Percentiles rank a stretch among this genome's conserved stretches.
Evolutionary conservation across 1,284 basidiomycete genomes (phyloP).

Genomic region (Tilletia walkeri): DNA sequence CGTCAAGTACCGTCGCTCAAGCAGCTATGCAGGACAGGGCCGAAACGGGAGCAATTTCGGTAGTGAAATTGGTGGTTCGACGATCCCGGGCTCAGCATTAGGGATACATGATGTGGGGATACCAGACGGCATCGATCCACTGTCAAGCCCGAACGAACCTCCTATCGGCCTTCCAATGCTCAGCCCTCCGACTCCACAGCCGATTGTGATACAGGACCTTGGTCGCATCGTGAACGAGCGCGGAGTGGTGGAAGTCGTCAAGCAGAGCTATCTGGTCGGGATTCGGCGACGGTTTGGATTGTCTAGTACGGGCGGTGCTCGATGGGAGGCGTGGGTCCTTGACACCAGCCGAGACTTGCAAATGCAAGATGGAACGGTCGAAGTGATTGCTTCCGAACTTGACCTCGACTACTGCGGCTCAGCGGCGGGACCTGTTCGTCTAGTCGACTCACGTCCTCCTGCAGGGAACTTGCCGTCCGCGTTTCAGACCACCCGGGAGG

Average conservation of each 20-base stretch:
- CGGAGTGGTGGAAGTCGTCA: constrained; percentile 8
- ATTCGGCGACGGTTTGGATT: not conserved
- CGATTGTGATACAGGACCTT: constrained; percentile 13
- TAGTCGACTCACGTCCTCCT: not conserved
- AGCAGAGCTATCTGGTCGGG: constrained; percentile 2
- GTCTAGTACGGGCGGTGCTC: not conserved
- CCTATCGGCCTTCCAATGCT: not conserved
- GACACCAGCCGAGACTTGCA: constrained; percentile 5
- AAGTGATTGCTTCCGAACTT: not conserved
- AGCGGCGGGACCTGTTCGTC: not conserved
- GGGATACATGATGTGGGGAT: not conserved
- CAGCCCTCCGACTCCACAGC: not conserved
- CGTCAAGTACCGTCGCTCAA: constrained; percentile 7
- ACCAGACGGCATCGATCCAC: constrained; percentile 4
- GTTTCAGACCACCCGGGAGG: not conserved
- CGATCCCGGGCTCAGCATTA: not conserved
- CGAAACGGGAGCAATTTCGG: constrained; percentile 10
- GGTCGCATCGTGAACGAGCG: constrained; percentile 1
- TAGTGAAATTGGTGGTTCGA: not conserved
- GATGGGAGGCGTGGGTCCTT: constrained; percentile 12
- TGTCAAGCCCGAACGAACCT: not conserved
- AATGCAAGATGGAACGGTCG: constrained; percentile 3
- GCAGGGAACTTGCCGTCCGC: constrained; percentile 1
- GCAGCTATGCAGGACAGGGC: constrained; percentile 6
- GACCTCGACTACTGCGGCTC: not conserved